Evolutionary conservation across 2,329 filamentous ascomycete genomes (phyloP).

Genomic region (Thermomyces lanuginosus): DNA sequence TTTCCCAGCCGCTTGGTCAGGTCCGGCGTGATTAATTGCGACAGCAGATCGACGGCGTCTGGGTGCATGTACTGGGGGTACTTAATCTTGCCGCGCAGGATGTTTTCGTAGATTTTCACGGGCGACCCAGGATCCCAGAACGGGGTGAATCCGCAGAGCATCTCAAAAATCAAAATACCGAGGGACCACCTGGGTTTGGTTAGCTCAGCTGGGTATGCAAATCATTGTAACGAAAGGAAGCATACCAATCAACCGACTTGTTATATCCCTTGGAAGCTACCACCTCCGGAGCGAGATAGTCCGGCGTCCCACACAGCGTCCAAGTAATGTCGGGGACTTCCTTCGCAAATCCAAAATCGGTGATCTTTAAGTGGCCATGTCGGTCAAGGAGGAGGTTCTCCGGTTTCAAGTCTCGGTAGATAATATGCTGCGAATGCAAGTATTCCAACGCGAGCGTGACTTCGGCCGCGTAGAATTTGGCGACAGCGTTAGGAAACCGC

Average conservation of each 20-base stretch:
- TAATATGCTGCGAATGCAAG: slow-evolving; percentile 84
- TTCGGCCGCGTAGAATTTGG: slow-evolving; percentile 97
- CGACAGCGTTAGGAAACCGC: slow-evolving; percentile 96
- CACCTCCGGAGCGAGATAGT: slow-evolving; percentile 93
- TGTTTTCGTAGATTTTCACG: slow-evolving; percentile 99
- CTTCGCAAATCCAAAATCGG: slow-evolving; percentile 97
- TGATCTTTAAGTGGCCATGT: slow-evolving; percentile 91
- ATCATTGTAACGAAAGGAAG: slow-evolving; percentile 8
- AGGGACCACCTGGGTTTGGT: slow-evolving; percentile 67
- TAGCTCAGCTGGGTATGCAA: not conserved
- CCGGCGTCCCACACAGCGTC: slow-evolving; percentile 93
- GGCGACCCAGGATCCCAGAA: slow-evolving; percentile 98
- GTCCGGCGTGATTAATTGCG: slow-evolving; percentile 84
- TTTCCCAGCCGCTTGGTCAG: slow-evolving; percentile 91
- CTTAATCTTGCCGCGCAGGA: slow-evolving; percentile 86
- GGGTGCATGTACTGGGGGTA: slow-evolving; percentile 92
- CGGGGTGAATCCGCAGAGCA: slow-evolving; percentile 96
- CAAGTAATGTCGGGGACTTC: slow-evolving; percentile 97
- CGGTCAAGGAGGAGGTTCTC: slow-evolving; percentile 85
- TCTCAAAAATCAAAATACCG: slow-evolving; percentile 96
- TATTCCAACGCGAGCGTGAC: slow-evolving; percentile 93
- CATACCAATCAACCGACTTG: slow-evolving; percentile 96
- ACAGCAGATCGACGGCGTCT: slow-evolving; percentile 82
- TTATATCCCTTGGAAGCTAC: slow-evolving; percentile 99
- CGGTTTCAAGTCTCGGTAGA: slow-evolving; percentile 93